Evolutionary conservation across 257 asterid species (phyloP).

Genomic region (Echium plantagineum): DNA sequence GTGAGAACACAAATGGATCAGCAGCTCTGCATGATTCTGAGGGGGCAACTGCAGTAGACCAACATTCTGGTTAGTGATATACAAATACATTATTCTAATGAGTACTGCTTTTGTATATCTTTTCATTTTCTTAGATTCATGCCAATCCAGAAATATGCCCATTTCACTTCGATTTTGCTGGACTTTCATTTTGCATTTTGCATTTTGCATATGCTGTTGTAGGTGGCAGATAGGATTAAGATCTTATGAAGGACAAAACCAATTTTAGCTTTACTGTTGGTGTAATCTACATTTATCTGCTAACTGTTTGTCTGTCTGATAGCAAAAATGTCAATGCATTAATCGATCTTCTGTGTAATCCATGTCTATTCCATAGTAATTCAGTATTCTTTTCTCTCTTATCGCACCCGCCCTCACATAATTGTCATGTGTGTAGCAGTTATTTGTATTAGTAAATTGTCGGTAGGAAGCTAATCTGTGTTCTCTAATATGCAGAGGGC

Average conservation of each 20-base stretch:
- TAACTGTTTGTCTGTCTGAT: no score
- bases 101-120: background rate
- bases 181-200: background rate
- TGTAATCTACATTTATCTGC: no score
- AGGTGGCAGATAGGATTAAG: background rate
- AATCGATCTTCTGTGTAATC: background rate
- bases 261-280: background rate
- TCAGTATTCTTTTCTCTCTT: background rate
- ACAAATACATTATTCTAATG: background rate
- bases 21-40: conserved; percentile 22
- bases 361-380: background rate
- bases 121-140: background rate
- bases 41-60: conserved; percentile 33
- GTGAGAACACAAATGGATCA: conserved; percentile 21
- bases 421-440: background rate
- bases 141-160: background rate
- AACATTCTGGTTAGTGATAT: conserved; percentile 40
- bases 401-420: background rate
- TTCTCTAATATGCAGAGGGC: conserved; percentile 30
- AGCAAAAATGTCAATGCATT: background rate
- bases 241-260: background rate
- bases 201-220: background rate
- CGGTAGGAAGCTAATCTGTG: background rate
- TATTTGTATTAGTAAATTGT: background rate
- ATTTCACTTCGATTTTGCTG: background rate